phyloP scores from a whole-genome alignment of 441 rosid species.

The Gossypium trilobum region DNA sequence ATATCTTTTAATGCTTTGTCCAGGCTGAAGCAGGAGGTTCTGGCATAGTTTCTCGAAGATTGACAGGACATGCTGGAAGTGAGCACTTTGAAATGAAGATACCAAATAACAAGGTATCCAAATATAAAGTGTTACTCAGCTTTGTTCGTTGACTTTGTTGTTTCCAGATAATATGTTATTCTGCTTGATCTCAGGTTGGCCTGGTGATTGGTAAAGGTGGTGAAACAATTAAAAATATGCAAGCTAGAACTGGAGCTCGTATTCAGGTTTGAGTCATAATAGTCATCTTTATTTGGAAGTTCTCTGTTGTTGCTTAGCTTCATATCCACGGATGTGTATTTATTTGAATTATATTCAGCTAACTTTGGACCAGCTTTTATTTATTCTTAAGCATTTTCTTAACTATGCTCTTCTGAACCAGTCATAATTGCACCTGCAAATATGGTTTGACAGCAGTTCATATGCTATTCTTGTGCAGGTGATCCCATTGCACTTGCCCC shows the following conservation, averaged over 20 bases:
- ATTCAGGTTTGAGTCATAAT: conserved; percentile 55
- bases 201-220: conserved; percentile 98
- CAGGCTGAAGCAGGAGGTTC: conserved; percentile 93
- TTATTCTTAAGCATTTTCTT: background rate
- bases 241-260: conserved; percentile 81
- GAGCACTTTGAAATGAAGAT: conserved; percentile 67
- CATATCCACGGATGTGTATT: background rate
- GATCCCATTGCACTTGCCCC: conserved; percentile 88
- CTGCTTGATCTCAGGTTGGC: conserved; percentile 65
- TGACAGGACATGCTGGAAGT: conserved; percentile 65
- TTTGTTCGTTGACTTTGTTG: conserved; percentile 7
- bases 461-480: conserved; percentile 37
- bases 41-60: conserved; percentile 61
- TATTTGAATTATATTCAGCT: background rate
- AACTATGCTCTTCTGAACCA: background rate
- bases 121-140: background rate
- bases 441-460: background rate
- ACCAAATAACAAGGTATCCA: conserved; percentile 75
- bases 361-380: background rate
- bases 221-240: conserved; percentile 91
- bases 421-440: background rate
- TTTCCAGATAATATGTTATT: conserved; percentile 18
- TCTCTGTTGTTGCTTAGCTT: background rate
- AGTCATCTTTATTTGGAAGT: background rate
- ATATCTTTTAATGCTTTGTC: background rate